Evolutionary conservation across 306 rosid genomes (phyloP).

Genomic region (Biancaea sappan): DNA sequence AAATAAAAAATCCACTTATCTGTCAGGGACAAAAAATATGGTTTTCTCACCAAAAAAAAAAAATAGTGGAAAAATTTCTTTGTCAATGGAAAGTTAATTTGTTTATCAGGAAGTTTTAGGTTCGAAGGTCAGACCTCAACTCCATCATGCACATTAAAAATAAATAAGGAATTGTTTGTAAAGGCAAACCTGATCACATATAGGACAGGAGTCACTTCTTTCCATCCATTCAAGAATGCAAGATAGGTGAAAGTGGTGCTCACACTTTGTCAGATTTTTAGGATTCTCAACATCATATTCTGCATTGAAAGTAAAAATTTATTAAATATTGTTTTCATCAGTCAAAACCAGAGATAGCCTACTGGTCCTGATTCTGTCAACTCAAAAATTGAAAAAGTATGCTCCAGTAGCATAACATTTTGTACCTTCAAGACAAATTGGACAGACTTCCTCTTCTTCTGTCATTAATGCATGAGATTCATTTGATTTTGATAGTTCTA

Average conservation of each 20-base stretch:
- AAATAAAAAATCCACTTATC: not conserved
- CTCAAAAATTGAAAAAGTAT: slow-evolving; percentile 17
- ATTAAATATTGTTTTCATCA: slow-evolving; percentile 37
- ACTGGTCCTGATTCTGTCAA: slow-evolving; percentile 21
- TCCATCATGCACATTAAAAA: not conserved
- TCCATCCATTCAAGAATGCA: slow-evolving; percentile 91
- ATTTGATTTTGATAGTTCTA: slow-evolving; percentile 46
- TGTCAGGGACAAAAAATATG: not conserved
- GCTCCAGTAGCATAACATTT: slow-evolving; percentile 1
- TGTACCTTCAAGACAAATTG: slow-evolving; percentile 90
- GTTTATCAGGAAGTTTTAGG: not conserved
- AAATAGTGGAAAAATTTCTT: not conserved
- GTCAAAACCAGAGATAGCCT: not conserved
- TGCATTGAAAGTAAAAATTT: slow-evolving; percentile 29
- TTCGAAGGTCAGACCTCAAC: not conserved
- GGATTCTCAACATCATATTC: slow-evolving; percentile 72
- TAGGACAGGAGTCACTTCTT: slow-evolving; percentile 78
- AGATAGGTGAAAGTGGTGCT: slow-evolving; percentile 76
- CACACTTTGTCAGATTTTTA: slow-evolving; percentile 55
- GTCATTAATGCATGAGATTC: slow-evolving; percentile 34
- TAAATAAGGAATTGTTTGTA: not conserved
- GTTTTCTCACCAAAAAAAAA: no score
- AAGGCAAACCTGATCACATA: slow-evolving; percentile 66
- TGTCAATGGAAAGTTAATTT: not conserved
- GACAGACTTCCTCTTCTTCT: slow-evolving; percentile 85